Evolutionary conservation across 2,329 filamentous ascomycete genomes (phyloP), one percentile per base, ranked within the genome.

Genomic region (Atkinsonella texensis): DNA sequence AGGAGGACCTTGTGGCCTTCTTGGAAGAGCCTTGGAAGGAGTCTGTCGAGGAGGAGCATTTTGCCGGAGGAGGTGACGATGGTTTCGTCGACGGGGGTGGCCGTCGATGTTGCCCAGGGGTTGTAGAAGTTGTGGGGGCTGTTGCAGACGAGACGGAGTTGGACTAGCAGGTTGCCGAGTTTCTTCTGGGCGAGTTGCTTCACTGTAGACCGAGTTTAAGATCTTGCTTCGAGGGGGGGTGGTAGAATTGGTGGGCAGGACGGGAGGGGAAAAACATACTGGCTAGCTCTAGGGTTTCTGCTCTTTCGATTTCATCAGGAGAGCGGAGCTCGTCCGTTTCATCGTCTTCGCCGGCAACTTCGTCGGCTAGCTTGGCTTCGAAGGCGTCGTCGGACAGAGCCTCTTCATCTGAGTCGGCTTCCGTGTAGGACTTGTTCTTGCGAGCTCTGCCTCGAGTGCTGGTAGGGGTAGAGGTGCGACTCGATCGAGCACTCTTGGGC

Each of bases 51-150:
- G 0, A 98, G 78, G 2, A 96, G 79, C 89, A 98, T 96, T 66
- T 98, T 98, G 13, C 93, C 93, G 0, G 89, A 95, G 0, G 87
- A 81, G 0, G 85, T 91, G 35, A 98, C 80, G 6, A 98, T 79
- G 1, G 79, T 84, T 62, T 94, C 86, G 60, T 97, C 89, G 0
- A 89, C 71, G 0, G 77, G 71, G 0, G 76, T 65, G 6, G 77
- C 76, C 1, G 77, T 74, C 15, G 79, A 75, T 6, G 74, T 73
- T 0, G 79, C 74, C 79, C 91, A 97, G 0, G 93, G 91, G 63
- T 89, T 94, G 69, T 95, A 97, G 65, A 98, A 97, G 63, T 96
- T 95, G 68, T 96, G 90, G 0, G 93, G 93, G 0, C 83, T 88
- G 66, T 98, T 95, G 68, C 93, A 97, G 11, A 88, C 89, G 0